Evolutionary conservation across 106 monocot species (phyloP).

Genomic region (Dendrobium officinale): DNA sequence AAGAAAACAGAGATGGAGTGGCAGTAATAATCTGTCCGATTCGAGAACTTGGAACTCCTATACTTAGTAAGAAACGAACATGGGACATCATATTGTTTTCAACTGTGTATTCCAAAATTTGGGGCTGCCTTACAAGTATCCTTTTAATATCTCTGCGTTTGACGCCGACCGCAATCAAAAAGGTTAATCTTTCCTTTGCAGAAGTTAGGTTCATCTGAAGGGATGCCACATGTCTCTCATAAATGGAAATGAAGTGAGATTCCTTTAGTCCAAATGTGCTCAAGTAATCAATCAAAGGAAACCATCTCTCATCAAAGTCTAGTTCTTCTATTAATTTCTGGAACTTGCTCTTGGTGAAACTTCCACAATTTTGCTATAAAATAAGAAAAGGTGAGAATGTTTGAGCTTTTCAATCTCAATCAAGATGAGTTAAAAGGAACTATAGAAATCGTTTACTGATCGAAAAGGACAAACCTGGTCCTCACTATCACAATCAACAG

Average conservation of each 20-base stretch:
- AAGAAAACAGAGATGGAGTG: slow-evolving; percentile 89
- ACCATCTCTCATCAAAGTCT: slow-evolving; percentile 85
- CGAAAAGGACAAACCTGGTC: slow-evolving; percentile 31
- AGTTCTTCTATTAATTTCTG: slow-evolving; percentile 69
- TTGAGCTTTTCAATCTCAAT: neutral
- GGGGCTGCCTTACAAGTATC: slow-evolving; percentile 86
- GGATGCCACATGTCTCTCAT: slow-evolving; percentile 86
- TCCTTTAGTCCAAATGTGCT: slow-evolving; percentile 82
- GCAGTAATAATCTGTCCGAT: slow-evolving; percentile 77
- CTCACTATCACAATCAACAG: slow-evolving; percentile 15
- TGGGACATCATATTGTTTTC: slow-evolving; percentile 82
- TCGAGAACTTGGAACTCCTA: slow-evolving; percentile 71
- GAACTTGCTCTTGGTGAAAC: slow-evolving; percentile 40
- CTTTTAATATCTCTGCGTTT: slow-evolving; percentile 68
- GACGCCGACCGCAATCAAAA: slow-evolving; percentile 66
- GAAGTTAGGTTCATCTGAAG: slow-evolving; percentile 74
- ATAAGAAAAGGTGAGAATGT: neutral
- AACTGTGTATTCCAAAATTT: slow-evolving; percentile 86
- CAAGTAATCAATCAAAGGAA: slow-evolving; percentile 78
- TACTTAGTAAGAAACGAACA: slow-evolving; percentile 56
- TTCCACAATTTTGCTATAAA: slow-evolving; percentile 43
- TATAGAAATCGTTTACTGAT: neutral
- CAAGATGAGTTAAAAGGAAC: neutral
- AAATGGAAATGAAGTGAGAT: slow-evolving; percentile 76
- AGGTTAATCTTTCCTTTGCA: slow-evolving; percentile 74